Evolutionary conservation across 495 filamentous ascomycete genomes (phyloP).

Genomic region (Penicillium salamii): DNA sequence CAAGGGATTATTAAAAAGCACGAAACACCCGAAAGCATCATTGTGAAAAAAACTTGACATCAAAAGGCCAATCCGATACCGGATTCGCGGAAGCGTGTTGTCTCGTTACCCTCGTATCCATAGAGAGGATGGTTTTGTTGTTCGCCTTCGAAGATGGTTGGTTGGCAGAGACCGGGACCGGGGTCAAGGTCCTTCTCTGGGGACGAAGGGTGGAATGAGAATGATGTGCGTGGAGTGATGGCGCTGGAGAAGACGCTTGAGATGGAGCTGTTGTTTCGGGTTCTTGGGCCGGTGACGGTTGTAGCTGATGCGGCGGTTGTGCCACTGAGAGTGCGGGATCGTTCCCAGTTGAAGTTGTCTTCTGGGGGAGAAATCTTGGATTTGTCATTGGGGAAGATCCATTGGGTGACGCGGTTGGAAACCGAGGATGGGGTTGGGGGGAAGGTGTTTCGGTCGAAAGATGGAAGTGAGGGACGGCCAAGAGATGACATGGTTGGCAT

Average conservation of each 20-base stretch:
- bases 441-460: constrained; percentile 14
- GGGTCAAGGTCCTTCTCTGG: constrained; percentile 27
- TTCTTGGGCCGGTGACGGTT: constrained; percentile 17
- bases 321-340: constrained; percentile 40
- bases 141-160: constrained; percentile 30
- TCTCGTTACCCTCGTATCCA: constrained; percentile 17
- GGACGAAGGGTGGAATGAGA: constrained; percentile 14
- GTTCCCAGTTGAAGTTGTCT: constrained; percentile 27
- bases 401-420: constrained; percentile 33
- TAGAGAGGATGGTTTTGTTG: constrained; percentile 17
- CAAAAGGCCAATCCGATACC: constrained; percentile 39
- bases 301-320: constrained; percentile 35
- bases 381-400: constrained; percentile 26
- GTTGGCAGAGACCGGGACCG: constrained; percentile 10
- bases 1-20: background rate
- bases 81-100: constrained; percentile 21
- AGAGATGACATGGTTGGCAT: constrained; percentile 21
- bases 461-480: constrained; percentile 15
- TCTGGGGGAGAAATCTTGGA: constrained; percentile 17
- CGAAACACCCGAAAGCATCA: background rate
- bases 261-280: constrained; percentile 24
- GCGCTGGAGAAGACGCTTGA: constrained; percentile 28
- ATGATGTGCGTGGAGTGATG: constrained; percentile 25
- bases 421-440: constrained; percentile 14
- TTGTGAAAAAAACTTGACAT: background rate